Evolutionary conservation across 202 grass and related monocot species (phyloP).

Genomic region (Setaria italica): DNA sequence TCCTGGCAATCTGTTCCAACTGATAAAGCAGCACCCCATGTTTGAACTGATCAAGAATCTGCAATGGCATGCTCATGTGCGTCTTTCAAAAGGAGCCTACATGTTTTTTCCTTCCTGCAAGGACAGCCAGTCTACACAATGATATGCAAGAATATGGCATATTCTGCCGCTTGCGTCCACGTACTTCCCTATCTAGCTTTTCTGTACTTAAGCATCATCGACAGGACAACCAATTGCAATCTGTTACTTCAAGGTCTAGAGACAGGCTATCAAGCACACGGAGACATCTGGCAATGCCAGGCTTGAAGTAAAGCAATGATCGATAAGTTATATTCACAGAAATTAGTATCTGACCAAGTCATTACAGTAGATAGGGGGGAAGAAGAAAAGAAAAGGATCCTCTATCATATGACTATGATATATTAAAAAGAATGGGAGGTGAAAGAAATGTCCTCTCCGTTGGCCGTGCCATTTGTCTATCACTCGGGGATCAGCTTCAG

Average conservation of each 20-base stretch:
- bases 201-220: slow-evolving; percentile 33
- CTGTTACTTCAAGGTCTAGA: slow-evolving; percentile 46
- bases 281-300: slow-evolving; percentile 45
- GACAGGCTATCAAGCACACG: neutral
- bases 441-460: slow-evolving; percentile 49
- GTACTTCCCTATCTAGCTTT: slow-evolving; percentile 36
- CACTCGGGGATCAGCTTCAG: slow-evolving; percentile 42
- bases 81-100: slow-evolving; percentile 38
- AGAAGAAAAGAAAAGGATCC: slow-evolving; percentile 8
- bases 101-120: slow-evolving; percentile 13
- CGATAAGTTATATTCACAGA: slow-evolving; percentile 72
- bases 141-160: slow-evolving; percentile 39
- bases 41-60: slow-evolving; percentile 36
- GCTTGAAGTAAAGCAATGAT: slow-evolving; percentile 51
- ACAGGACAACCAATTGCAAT: slow-evolving; percentile 42
- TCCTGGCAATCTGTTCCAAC: slow-evolving; percentile 11
- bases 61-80: slow-evolving; percentile 18
- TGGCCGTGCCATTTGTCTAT: slow-evolving; percentile 35
- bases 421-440: slow-evolving; percentile 62
- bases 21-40: slow-evolving; percentile 33
- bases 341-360: slow-evolving; percentile 64
- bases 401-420: slow-evolving; percentile 56
- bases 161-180: slow-evolving; percentile 46
- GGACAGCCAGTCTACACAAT: neutral
- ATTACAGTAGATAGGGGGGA: slow-evolving; percentile 37